Percentiles rank a stretch among this genome's conserved stretches.
phyloP scores from a whole-genome alignment of 148 eudicot species.

The Cornus controversa region DNA sequence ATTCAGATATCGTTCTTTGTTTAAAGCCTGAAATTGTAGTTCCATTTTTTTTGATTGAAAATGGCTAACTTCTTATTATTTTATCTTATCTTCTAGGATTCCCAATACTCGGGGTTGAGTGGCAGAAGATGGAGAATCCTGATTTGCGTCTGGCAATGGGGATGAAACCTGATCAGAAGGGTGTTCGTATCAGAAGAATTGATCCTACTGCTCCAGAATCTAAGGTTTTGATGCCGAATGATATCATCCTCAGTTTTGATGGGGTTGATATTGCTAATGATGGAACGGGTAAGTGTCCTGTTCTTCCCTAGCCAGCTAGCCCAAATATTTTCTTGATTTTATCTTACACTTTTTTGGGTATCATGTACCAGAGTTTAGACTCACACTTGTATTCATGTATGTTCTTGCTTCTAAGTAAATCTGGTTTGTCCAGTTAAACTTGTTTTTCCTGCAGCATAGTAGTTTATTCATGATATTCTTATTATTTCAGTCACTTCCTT shows the following conservation, averaged over 20 bases:
- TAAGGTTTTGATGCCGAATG: slow-evolving; percentile 66
- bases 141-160: slow-evolving; percentile 72
- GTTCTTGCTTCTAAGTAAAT: too few relatives aligned
- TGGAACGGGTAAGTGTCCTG: slow-evolving; percentile 66
- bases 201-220: slow-evolving; percentile 84
- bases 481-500: too few relatives aligned
- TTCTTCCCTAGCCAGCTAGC: not conserved
- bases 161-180: slow-evolving; percentile 83
- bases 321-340: too few relatives aligned
- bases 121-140: slow-evolving; percentile 97
- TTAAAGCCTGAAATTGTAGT: not conserved
- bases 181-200: slow-evolving; percentile 85
- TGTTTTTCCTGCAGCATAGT: too few relatives aligned
- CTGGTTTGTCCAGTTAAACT: too few relatives aligned
- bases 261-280: slow-evolving; percentile 86
- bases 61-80: not conserved
- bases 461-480: too few relatives aligned
- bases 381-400: too few relatives aligned
- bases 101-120: slow-evolving; percentile 81
- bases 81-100: slow-evolving; percentile 47
- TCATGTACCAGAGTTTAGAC: too few relatives aligned
- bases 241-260: slow-evolving; percentile 85
- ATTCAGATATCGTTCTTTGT: not conserved
- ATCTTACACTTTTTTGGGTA: too few relatives aligned
- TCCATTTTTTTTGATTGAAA: not conserved